Base-by-base conservation (phyloP, 441 rosid species). In the Brassica hybrid region DNA sequence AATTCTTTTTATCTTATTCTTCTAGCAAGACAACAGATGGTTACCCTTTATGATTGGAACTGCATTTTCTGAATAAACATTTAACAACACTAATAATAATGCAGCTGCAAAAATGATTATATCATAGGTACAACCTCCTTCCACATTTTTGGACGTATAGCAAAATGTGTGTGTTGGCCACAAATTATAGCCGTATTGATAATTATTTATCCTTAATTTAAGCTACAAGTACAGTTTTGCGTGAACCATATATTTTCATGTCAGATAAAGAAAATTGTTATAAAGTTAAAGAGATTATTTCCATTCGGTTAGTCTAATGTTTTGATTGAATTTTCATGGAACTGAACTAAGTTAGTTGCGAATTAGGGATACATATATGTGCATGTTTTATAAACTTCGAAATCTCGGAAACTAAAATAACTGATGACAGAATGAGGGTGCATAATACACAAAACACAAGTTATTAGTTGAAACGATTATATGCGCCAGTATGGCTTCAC, bases 121-220 rank as follows among this genome's bases (percentile, higher is more conserved):
- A 69, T 56, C 74, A 63, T 74, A 63, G 67, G 75, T 69, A 74
- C 78, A 79, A 79, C 78, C 38, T 74, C 71, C 54, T 79, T 62
- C 75, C 11, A 74, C 67, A 59, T 45, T 41, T 43, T 74, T 79
- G 72, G 72, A 74, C 25, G 27, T 65, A 69, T 56, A 79, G 41
- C 67, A 41, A 69, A 69, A 57, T 71, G 18, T 62, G 38, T 77
- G 58, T 59, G 30, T 13, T 41, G 67, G 30, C 67, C 48, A 27
- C 54, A 71, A 38, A 69, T 14, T 17, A 70, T 59, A 43, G 36
- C 41, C 41, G 11, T 10, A 13, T n/a, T 45, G 62, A 30, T 67
- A 43, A 59, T 30, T 43, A 43, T 32, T 7, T 60, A 50, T 65
- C 58, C n/a, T 54, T 52, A 5, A 23, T 32, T 7, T 13, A 34